Conservation (phyloP, 2,329 filamentous ascomycete species). For the Aquanectria penicillioides region DNA sequence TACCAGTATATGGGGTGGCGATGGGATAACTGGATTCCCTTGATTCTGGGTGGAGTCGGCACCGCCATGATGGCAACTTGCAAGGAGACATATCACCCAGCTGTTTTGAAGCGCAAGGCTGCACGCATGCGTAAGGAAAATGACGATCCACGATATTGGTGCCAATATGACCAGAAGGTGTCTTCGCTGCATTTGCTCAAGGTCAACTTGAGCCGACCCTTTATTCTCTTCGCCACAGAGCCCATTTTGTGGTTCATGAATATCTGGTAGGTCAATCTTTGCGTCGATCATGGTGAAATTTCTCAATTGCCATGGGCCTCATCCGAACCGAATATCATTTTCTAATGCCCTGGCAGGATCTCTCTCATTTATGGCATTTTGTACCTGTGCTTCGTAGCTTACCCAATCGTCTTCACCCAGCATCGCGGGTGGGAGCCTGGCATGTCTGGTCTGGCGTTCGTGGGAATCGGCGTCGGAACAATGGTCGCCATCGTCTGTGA, state of each 20-base stretch:
- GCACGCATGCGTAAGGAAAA: slow-evolving; percentile 72
- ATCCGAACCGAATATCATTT: background rate
- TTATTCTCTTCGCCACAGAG: slow-evolving; percentile 80
- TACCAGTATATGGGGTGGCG: slow-evolving; percentile 82
- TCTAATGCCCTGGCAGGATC: slow-evolving; percentile 60
- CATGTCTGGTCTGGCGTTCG: slow-evolving; percentile 79
- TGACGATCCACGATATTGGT: slow-evolving; percentile 79
- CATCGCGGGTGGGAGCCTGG: slow-evolving; percentile 81
- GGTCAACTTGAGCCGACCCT: slow-evolving; percentile 80
- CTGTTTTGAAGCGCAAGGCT: slow-evolving; percentile 74
- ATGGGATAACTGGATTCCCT: slow-evolving; percentile 84
- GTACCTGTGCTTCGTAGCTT: slow-evolving; percentile 90
- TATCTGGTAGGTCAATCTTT: slow-evolving; percentile 60
- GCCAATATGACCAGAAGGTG: slow-evolving; percentile 78
- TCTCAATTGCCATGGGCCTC: background rate
- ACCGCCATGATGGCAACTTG: slow-evolving; percentile 68
- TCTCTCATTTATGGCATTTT: slow-evolving; percentile 88
- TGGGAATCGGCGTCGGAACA: slow-evolving; percentile 74
- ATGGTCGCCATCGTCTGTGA: slow-evolving; percentile 70
- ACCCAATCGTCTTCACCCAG: slow-evolving; percentile 83
- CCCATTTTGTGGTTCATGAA: slow-evolving; percentile 82
- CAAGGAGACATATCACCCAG: slow-evolving; percentile 81
- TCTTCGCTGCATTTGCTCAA: slow-evolving; percentile 75
- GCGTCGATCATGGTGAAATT: background rate
- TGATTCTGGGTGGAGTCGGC: slow-evolving; percentile 75